Percentiles rank a stretch among this genome's conserved stretches.
Evolutionary conservation across 805 yeast genomes (phyloP).

Genomic region (Kuraishia piskuri): DNA sequence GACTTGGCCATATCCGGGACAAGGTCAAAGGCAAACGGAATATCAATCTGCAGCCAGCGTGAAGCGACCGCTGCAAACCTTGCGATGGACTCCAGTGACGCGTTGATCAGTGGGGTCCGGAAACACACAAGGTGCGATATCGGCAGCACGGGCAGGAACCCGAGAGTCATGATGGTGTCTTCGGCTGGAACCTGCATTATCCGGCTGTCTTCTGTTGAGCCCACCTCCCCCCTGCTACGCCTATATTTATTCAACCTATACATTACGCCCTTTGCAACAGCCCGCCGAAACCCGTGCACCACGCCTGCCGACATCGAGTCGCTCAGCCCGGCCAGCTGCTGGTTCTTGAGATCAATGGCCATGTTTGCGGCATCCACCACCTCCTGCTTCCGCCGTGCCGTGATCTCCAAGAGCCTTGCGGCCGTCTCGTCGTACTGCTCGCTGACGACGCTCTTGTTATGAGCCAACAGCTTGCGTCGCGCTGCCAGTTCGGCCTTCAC

Average conservation of each 20-base stretch:
- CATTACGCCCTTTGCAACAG: slow-evolving; percentile 5
- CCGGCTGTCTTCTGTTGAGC: not conserved
- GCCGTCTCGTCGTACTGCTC: slow-evolving; percentile 1
- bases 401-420: too few species aligned
- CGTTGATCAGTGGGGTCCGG: slow-evolving; percentile 12
- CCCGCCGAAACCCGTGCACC: slow-evolving; percentile 3
- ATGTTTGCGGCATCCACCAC: too few species aligned
- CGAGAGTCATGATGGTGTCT: slow-evolving; percentile 4
- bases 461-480: slow-evolving; percentile 1
- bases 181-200: slow-evolving; percentile 4
- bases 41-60: slow-evolving; percentile 8
- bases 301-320: not conserved
- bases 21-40: slow-evolving; percentile 15
- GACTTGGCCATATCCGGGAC: not conserved
- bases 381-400: too few species aligned
- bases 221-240: slow-evolving; percentile 4
- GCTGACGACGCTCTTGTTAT: slow-evolving; percentile 3
- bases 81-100: slow-evolving; percentile 13
- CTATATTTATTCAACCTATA: slow-evolving; percentile 2
- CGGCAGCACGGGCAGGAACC: slow-evolving; percentile 19
- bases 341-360: not conserved
- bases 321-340: not conserved
- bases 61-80: slow-evolving; percentile 11
- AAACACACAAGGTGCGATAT: slow-evolving; percentile 12
- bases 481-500: slow-evolving; percentile 4